Base-by-base conservation (phyloP, 2,329 filamentous ascomycete genomes). In the Ceratocystis diversiconidia region DNA sequence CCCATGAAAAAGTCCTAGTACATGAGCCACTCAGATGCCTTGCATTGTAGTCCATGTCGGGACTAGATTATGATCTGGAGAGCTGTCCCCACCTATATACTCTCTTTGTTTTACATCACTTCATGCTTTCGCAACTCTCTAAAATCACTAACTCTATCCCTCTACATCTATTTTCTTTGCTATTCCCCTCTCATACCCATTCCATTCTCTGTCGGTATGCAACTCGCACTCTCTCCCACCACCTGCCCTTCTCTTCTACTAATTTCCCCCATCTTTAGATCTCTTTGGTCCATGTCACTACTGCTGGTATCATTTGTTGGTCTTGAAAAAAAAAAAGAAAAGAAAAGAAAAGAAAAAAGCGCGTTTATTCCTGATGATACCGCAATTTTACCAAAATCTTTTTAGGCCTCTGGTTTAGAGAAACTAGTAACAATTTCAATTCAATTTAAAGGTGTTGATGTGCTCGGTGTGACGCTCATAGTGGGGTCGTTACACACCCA, bases 381-480 rank as follows among this genome's bases (percentile, higher is more conserved):
- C 46, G 60, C 46, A 62, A 62, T 62, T 30, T 25, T 32, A 62
- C 60, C 22, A 41, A 28, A 46, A 22, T 25, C 22, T 8, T 62
- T 32, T 48, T 41, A 30, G 28, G 22, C 44, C n/a, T 41, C 48
- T 12, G 1, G 19, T 48, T 48, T 48, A 22, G 8, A 48, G n/a
- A 12, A 12, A 41, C 36, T 12, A 41, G 36, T 41, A 41, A 15
- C 36, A 41, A 15, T 41, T 41, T 10, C 32, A 36, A 36, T 36
- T 12, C 32, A 36, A 36, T 41, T n/a, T 12, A 22, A 61, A 36
- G 12, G n/a, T 17, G 30, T 19, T 61, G 12, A 12, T 61, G 28
- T 28, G 25, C 41, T 61, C 63, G 63, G 57, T 65, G 22, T 65
- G 59, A 65, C 28, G 36, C 55, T 28, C 8, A 36, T 30, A n/a